These are phyloP conservation scores for Leonotis leonurus DNA, from an alignment of 257 asterid species.

Conservation along the genomic window DNA sequence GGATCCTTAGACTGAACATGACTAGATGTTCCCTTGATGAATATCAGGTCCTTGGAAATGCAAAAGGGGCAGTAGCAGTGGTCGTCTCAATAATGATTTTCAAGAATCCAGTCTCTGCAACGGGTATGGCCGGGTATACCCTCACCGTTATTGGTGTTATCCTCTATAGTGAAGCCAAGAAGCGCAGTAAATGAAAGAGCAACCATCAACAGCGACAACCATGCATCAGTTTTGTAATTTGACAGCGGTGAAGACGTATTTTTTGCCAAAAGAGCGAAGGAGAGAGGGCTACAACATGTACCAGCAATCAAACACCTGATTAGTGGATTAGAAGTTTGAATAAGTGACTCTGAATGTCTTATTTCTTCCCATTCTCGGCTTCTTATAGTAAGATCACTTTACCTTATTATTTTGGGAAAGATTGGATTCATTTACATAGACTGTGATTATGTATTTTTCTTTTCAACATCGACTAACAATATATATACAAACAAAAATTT, in stretches of 20 bases:
- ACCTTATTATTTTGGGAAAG: slow-evolving; percentile 17
- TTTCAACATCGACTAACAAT: slow-evolving; percentile 22
- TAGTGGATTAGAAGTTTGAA: slow-evolving; percentile 34
- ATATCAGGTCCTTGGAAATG: slow-evolving; percentile 70
- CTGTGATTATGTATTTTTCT: slow-evolving; percentile 24
- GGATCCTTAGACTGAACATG: no score
- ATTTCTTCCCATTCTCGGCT: slow-evolving; percentile 21
- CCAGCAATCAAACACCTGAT: slow-evolving; percentile 29
- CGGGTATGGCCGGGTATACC: slow-evolving; percentile 70
- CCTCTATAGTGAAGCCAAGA: slow-evolving; percentile 74
- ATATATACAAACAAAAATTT: slow-evolving; percentile 15
- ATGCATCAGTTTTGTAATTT: slow-evolving; percentile 24
- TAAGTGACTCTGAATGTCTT: slow-evolving; percentile 31
- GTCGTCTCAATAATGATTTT: slow-evolving; percentile 70
- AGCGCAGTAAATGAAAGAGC: slow-evolving; percentile 50
- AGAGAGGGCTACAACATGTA: slow-evolving; percentile 32
- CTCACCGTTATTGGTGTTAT: slow-evolving; percentile 65
- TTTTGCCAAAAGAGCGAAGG: slow-evolving; percentile 27
- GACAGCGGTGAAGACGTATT: slow-evolving; percentile 20
- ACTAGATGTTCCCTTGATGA: not conserved
- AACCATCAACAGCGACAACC: no score
- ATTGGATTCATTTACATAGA: slow-evolving; percentile 22
- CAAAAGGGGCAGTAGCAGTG: slow-evolving; percentile 84
- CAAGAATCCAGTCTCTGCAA: slow-evolving; percentile 71
- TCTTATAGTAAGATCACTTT: slow-evolving; percentile 18